phyloP scores from a whole-genome alignment of 805 yeast genomes.

The Candida railenensis region DNA sequence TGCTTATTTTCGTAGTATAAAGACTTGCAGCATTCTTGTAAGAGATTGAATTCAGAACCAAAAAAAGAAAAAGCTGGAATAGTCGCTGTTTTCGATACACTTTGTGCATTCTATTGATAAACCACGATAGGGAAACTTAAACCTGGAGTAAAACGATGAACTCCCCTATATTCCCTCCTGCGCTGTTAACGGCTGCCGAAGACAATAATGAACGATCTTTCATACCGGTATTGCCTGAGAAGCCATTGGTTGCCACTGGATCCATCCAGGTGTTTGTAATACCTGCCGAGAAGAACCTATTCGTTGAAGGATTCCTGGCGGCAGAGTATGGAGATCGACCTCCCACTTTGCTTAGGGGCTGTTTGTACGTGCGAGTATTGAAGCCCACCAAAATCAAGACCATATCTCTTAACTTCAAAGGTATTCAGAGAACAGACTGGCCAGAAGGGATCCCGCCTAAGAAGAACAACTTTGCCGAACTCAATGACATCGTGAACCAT shows the following conservation, averaged over 20 bases:
- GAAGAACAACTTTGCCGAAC: constrained; percentile 62
- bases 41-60: too few species aligned
- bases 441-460: constrained; percentile 98
- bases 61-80: background rate
- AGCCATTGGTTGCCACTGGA: constrained; percentile 59
- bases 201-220: constrained; percentile 12
- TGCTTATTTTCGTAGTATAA: background rate
- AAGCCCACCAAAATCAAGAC: constrained; percentile 72
- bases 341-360: constrained; percentile 81
- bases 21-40: background rate
- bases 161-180: constrained; percentile 29
- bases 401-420: constrained; percentile 61
- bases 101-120: too few species aligned
- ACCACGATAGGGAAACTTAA: too few species aligned
- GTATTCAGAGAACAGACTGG: constrained; percentile 84
- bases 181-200: constrained; percentile 19
- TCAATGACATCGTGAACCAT: constrained; percentile 67
- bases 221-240: constrained; percentile 49
- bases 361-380: constrained; percentile 63
- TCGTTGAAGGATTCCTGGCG: constrained; percentile 76
- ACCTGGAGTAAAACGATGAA: constrained; percentile 6
- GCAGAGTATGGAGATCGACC: constrained; percentile 64
- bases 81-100: too few species aligned
- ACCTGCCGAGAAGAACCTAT: constrained; percentile 77
- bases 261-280: constrained; percentile 70